These are phyloP conservation scores for Phytophthora pseudosyringae DNA, from an alignment of 352 stramenopile genomes.

Conservation along the genomic window DNA sequence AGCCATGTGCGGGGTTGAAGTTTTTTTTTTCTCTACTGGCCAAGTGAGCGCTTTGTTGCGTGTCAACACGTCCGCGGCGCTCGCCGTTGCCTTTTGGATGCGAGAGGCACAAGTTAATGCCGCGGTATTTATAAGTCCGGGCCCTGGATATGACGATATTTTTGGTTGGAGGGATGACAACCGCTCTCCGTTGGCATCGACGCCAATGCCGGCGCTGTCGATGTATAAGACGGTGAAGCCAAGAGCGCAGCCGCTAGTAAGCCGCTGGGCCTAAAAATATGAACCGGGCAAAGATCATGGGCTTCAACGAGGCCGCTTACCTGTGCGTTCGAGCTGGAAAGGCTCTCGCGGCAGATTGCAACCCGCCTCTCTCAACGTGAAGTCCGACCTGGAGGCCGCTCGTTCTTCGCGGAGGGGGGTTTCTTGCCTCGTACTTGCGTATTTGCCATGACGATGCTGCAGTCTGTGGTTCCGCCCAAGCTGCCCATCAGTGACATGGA, in stretches of 20 bases:
- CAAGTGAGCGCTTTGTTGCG: conserved; percentile 16
- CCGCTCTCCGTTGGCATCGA: not conserved
- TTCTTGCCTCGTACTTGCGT: not conserved
- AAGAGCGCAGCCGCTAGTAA: conserved; percentile 2
- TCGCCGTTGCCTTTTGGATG: conserved; percentile 8
- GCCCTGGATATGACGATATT: conserved; percentile 3
- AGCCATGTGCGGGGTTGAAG: conserved; percentile 19
- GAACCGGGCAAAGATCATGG: conserved; percentile 11
- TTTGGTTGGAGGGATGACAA: conserved; percentile 8
- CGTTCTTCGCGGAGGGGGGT: not conserved
- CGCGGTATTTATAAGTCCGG: conserved; percentile 9
- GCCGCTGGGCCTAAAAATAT: conserved; percentile 31
- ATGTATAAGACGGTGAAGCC: conserved; percentile 31
- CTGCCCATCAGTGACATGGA: conserved; percentile 17
- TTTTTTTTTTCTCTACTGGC: conserved; percentile 10
- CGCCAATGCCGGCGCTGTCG: not conserved
- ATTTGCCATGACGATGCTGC: conserved; percentile 19
- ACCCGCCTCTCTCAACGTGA: conserved; percentile 19
- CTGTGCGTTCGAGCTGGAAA: not conserved
- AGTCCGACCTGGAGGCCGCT: conserved; percentile 1
- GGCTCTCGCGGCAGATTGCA: conserved; percentile 7
- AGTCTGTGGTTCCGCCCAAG: conserved; percentile 18
- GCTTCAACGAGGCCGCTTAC: conserved; percentile 2
- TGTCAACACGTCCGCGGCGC: conserved; percentile 2
- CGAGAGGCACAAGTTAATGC: not conserved